These are phyloP conservation scores for Nicotiana tabacum DNA, from an alignment of 257 asterid genomes.

Conservation along the genomic window DNA sequence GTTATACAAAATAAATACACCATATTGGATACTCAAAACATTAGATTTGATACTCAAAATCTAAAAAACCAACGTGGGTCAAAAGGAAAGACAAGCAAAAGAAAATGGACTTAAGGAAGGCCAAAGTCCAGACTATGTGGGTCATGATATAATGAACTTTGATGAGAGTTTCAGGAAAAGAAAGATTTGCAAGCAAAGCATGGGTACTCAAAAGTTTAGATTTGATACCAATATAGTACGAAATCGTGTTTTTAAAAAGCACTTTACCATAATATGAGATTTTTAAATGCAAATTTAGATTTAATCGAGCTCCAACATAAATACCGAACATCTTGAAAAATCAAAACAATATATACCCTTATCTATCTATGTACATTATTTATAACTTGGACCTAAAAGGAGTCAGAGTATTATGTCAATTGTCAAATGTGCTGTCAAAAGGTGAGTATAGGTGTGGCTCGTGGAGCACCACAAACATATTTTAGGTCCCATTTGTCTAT, in stretches of 20 bases:
- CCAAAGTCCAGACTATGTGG: not conserved
- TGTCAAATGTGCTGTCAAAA: slow-evolving; percentile 8
- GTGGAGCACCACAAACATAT: not conserved
- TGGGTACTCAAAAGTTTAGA: not conserved
- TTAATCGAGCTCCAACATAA: too few species aligned
- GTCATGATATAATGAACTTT: not conserved
- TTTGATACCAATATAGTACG: not conserved
- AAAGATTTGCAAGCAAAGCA: not conserved
- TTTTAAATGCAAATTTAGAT: accelerated
- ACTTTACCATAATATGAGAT: accelerated
- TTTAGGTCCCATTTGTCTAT: not conserved
- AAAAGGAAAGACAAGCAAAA: not conserved
- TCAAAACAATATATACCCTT: not conserved
- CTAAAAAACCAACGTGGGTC: not conserved
- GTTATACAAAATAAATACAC: too few species aligned
- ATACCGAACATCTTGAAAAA: accelerated
- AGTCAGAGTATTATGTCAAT: not conserved
- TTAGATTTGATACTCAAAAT: too few species aligned
- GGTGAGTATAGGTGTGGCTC: not conserved
- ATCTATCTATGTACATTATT: not conserved
- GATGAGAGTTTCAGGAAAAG: not conserved
- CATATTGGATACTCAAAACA: too few species aligned
- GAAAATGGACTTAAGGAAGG: not conserved
- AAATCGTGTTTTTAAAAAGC: too few species aligned
- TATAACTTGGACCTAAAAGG: not conserved